phyloP scores from a whole-genome alignment of 352 stramenopile species.

The Thraustochytrium striatum region DNA sequence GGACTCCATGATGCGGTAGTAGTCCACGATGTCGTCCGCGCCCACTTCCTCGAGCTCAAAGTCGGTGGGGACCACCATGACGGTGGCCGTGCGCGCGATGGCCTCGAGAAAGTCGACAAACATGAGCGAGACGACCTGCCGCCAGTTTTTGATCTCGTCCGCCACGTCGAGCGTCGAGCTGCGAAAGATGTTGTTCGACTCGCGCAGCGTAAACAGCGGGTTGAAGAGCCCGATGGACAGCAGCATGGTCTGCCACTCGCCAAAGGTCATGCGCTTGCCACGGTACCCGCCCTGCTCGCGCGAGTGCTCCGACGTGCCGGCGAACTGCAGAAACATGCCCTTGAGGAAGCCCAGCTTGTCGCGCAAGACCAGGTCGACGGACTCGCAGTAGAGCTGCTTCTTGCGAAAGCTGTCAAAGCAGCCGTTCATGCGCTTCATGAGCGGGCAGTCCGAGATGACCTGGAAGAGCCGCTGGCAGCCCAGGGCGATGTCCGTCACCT shows the following conservation, averaged over 20 bases:
- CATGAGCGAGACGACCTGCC: conserved; percentile 10
- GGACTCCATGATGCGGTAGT: conserved; percentile 46
- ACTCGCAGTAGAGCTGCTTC: conserved; percentile 15
- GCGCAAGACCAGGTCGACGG: conserved; percentile 6
- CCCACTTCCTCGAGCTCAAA: conserved; percentile 34
- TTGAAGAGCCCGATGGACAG: conserved; percentile 5
- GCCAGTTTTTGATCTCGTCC: conserved; percentile 23
- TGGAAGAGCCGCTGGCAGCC: background rate
- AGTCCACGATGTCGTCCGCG: conserved; percentile 31
- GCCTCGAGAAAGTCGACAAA: conserved; percentile 45
- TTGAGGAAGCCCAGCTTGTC: background rate
- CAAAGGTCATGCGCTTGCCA: conserved; percentile 29
- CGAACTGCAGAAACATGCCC: conserved; percentile 21
- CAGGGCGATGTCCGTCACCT: background rate
- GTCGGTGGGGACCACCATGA: conserved; percentile 18
- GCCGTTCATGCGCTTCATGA: background rate
- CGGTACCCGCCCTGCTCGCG: background rate
- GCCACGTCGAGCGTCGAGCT: conserved; percentile 35
- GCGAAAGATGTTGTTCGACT: conserved; percentile 38
- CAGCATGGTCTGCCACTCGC: conserved; percentile 28
- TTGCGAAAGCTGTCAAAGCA: background rate
- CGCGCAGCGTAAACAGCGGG: conserved; percentile 32
- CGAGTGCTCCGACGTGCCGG: background rate
- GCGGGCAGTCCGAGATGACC: background rate
- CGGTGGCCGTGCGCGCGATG: background rate